phyloP scores from a whole-genome alignment of 768 basidiomycete genomes.

The Dioszegia aurantiaca region DNA sequence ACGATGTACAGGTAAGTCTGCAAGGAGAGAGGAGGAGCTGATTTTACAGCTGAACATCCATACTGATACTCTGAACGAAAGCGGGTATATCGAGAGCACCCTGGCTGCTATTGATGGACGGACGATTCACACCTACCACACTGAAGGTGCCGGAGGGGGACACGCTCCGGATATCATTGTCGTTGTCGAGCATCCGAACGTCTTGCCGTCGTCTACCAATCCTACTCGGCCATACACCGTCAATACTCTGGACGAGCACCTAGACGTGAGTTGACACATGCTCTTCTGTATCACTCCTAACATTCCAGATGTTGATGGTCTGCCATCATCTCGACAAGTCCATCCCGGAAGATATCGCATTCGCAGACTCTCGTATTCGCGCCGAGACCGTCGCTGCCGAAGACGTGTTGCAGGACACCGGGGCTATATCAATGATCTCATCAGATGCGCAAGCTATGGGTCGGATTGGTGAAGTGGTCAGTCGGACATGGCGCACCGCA shows the following conservation, averaged over 20 bases:
- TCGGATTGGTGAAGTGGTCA: constrained; percentile 87
- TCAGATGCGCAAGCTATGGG: constrained; percentile 99
- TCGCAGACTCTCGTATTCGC: constrained; percentile 94
- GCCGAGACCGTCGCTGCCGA: constrained; percentile 97
- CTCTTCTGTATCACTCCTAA: not conserved
- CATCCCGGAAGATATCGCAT: constrained; percentile 90
- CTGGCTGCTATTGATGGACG: constrained; percentile 83
- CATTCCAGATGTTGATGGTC: constrained; percentile 92
- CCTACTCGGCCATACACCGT: constrained; percentile 86
- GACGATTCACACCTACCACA: constrained; percentile 96
- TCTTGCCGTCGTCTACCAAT: constrained; percentile 93
- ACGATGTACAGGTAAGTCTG: constrained; percentile 78
- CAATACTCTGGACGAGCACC: constrained; percentile 94
- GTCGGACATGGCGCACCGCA: constrained; percentile 93
- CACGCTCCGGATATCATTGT: constrained; percentile 98
- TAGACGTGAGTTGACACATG: constrained; percentile 71
- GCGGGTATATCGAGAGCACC: constrained; percentile 93
- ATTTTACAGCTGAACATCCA: constrained; percentile 76
- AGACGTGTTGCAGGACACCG: constrained; percentile 86
- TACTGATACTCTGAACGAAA: constrained; percentile 95
- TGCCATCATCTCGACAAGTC: constrained; percentile 90
- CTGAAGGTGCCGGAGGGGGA: constrained; percentile 92
- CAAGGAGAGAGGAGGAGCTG: not conserved
- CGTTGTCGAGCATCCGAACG: constrained; percentile 84
- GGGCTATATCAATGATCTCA: constrained; percentile 94